phyloP scores from a whole-genome alignment of 176 grass and related monocot genomes.

The Coix lacrymajobi region DNA sequence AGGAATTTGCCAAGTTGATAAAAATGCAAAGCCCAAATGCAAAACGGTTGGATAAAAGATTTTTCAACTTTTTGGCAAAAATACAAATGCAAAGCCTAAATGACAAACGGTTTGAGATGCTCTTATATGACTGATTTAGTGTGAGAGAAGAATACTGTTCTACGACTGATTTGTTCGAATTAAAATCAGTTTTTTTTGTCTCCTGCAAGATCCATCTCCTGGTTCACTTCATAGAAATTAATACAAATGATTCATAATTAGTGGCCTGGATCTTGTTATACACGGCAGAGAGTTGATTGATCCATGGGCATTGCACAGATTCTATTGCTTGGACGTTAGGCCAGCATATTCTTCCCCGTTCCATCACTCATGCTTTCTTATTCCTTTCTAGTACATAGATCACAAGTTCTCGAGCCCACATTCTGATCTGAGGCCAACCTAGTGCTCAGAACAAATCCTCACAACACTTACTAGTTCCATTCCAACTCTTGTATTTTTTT shows the following conservation, averaged over 20 bases:
- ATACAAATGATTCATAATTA: background rate
- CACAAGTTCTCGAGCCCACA: background rate
- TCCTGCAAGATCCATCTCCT: too few species aligned
- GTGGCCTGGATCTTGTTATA: background rate
- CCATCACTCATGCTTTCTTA: background rate
- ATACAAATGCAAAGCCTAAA: too few species aligned
- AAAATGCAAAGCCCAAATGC: too few species aligned
- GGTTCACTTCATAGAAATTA: background rate
- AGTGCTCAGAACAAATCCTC: conserved; percentile 9
- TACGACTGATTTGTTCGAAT: too few species aligned
- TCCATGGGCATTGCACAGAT: conserved; percentile 18
- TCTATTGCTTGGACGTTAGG: conserved; percentile 25
- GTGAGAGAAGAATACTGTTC: too few species aligned
- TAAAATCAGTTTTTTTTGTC: too few species aligned
- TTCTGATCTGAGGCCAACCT: background rate
- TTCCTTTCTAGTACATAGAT: background rate
- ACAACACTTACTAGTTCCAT: background rate
- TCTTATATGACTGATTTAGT: too few species aligned
- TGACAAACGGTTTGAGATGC: too few species aligned
- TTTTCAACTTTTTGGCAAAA: too few species aligned
- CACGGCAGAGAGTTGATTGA: background rate
- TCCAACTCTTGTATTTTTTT: background rate
- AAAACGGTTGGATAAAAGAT: too few species aligned
- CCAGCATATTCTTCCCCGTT: conserved; percentile 46
- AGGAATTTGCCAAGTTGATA: too few species aligned